A percentile compares a stretch with the other conserved stretches of the same genome.
phyloP scores from a whole-genome alignment of 1,284 basidiomycete species.

The Chalciporus sp. region DNA sequence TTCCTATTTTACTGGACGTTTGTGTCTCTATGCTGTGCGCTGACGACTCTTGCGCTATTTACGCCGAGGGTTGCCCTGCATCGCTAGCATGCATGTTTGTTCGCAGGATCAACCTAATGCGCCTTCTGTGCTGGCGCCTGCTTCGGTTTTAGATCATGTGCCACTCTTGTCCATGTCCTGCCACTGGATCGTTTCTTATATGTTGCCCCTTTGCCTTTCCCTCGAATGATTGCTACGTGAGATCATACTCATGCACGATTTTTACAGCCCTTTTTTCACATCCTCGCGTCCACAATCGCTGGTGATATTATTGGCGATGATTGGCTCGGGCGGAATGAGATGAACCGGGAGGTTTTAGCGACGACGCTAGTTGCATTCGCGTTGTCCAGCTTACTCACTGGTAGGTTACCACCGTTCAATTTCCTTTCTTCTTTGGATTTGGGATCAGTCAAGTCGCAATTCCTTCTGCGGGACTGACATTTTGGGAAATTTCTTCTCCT shows the following conservation, averaged over 20 bases:
- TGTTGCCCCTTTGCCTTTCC: neutral
- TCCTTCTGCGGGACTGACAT: neutral
- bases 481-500: neutral
- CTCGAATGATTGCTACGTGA: neutral
- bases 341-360: conserved; percentile 76
- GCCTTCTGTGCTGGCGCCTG: neutral
- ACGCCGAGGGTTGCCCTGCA: neutral
- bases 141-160: neutral
- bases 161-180: neutral
- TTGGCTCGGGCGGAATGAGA: conserved; percentile 55
- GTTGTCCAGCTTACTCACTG: conserved; percentile 89
- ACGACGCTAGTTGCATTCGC: conserved; percentile 93
- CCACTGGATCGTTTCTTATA: neutral
- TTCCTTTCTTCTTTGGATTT: neutral
- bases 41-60: neutral
- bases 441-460: neutral
- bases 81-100: neutral
- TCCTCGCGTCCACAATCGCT: conserved; percentile 82
- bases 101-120: neutral
- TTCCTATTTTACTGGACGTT: neutral
- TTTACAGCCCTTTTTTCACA: conserved; percentile 91
- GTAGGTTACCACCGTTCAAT: conserved; percentile 38
- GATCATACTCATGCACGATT: neutral
- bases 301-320: conserved; percentile 49
- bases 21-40: neutral